Evolutionary conservation across 164 flowering plant genomes (phyloP), one percentile per base, ranked within the genome.

Genomic region (Vitis amurensis): DNA sequence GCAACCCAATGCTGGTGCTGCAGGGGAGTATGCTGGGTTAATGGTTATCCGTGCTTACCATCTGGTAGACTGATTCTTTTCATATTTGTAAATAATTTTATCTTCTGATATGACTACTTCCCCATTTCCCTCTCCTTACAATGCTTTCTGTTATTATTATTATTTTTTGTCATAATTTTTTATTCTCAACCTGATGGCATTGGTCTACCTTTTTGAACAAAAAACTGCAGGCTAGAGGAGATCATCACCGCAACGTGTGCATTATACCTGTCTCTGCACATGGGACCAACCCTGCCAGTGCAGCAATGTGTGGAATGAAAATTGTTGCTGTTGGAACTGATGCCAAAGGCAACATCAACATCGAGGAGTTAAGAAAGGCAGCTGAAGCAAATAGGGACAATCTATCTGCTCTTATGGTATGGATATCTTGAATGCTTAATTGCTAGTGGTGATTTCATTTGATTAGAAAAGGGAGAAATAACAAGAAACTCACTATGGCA

Each of bases 21-120:
- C 99, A 77, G 99, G 99, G 14, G 99, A 95, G 75, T 95, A 95
- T 80, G 92, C 99, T 66, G 98, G 99, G 68, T 85, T 95, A 70
- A 95, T 95, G 99, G 99, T 93, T 81, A 95, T 95, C 67, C 99
- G 99, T 64, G 99, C 98, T 66, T 95, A 95, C 80, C 99, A 95
- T 74, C 3, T 68, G 94, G 99, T 95, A 89, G 14, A 73, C 59
- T 67, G 59, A 62, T 55, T 2, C 2, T 37, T 37, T 37, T 37
- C 44, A 37, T 37, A 37, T 37, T 37, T 37, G 44, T 37, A 37
- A 37, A 37, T 37, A 37, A 37, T 3, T 37, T 37, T 37, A 6
- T 37, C 7, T 37, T 37, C 44, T 37, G 44, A 37, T 37, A 37
- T 37, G 4, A 37, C 44, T 37, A 37, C 4, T 37, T 37, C 44